phyloP scores from a whole-genome alignment of 306 rosid species.

The Corylus heterophylla region DNA sequence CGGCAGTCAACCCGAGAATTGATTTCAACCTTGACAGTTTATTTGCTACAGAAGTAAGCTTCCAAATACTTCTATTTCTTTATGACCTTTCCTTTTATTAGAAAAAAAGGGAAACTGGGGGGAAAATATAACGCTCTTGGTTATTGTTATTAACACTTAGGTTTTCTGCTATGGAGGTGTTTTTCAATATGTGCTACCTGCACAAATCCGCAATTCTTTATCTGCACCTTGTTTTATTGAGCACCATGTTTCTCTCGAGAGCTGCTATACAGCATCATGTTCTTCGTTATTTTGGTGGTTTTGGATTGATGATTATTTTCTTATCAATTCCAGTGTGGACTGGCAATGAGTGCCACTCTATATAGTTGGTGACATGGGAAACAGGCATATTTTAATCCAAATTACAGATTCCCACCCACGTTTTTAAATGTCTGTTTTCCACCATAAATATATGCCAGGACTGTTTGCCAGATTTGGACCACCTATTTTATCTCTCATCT shows the following conservation, averaged over 20 bases:
- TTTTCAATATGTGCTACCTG: background rate
- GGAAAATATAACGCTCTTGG: background rate
- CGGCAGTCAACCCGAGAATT: slow-evolving; percentile 83
- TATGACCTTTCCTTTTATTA: background rate
- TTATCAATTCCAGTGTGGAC: background rate
- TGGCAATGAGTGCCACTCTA: background rate
- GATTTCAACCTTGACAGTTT: slow-evolving; percentile 77
- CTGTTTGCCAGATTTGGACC: slow-evolving; percentile 15
- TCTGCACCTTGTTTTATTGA: background rate
- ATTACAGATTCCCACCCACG: slow-evolving; percentile 5
- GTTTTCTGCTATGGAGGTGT: background rate
- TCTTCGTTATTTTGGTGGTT: background rate
- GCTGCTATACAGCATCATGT: background rate
- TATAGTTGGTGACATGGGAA: slow-evolving; percentile 4
- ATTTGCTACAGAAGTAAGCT: slow-evolving; percentile 74
- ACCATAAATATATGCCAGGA: background rate
- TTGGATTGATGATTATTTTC: background rate
- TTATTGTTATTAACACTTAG: background rate
- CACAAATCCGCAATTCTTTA: background rate
- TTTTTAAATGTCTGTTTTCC: slow-evolving; percentile 3
- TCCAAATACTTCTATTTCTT: background rate
- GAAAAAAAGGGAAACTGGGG: background rate
- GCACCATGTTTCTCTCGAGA: background rate
- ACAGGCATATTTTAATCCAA: background rate
- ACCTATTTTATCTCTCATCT: slow-evolving; percentile 6